Evolutionary conservation across 1,139 yeast species (phyloP).

Genomic region (Cylindricascospora bacillispora): DNA sequence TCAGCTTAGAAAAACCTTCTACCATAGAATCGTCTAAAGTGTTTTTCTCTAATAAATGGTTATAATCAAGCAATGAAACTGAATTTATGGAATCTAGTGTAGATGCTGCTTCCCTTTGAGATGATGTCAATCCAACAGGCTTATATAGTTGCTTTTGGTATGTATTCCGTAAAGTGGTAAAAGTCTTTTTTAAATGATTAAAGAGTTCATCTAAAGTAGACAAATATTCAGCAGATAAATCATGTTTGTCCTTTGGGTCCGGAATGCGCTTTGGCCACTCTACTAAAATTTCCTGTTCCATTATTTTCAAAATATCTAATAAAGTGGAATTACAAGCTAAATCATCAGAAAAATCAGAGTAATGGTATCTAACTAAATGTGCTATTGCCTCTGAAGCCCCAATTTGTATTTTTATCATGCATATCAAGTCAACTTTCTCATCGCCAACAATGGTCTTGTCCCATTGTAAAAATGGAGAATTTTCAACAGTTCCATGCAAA

Average conservation of each 20-base stretch:
- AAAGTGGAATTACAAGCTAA: conserved; percentile 46
- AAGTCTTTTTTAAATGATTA: conserved; percentile 40
- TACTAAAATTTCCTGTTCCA: conserved; percentile 53
- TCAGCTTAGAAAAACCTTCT: conserved; percentile 32
- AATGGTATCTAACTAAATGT: conserved; percentile 60
- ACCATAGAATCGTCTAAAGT: conserved; percentile 12
- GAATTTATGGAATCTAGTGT: conserved; percentile 10
- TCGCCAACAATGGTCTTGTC: conserved; percentile 23
- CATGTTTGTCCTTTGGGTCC: conserved; percentile 4
- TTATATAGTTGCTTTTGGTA: conserved; percentile 73
- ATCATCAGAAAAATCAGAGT: conserved; percentile 64
- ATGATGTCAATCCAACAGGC: conserved; percentile 36
- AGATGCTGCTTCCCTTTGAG: conserved; percentile 12
- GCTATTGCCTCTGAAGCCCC: conserved; percentile 72
- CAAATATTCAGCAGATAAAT: conserved; percentile 18
- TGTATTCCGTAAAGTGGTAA: conserved; percentile 55
- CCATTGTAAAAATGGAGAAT: conserved; percentile 35
- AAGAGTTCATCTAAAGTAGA: conserved; percentile 29
- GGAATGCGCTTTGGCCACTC: conserved; percentile 48
- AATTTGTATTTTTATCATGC: conserved; percentile 60
- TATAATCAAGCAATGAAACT: conserved; percentile 11
- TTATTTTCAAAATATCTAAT: conserved; percentile 52
- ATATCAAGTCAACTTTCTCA: conserved; percentile 29
- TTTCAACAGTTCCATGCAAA: neutral
- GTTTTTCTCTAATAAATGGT: conserved; percentile 7